These are phyloP conservation scores for Fusarium hainanense DNA, from an alignment of 2,329 filamentous ascomycete species.

Conservation along the genomic window DNA sequence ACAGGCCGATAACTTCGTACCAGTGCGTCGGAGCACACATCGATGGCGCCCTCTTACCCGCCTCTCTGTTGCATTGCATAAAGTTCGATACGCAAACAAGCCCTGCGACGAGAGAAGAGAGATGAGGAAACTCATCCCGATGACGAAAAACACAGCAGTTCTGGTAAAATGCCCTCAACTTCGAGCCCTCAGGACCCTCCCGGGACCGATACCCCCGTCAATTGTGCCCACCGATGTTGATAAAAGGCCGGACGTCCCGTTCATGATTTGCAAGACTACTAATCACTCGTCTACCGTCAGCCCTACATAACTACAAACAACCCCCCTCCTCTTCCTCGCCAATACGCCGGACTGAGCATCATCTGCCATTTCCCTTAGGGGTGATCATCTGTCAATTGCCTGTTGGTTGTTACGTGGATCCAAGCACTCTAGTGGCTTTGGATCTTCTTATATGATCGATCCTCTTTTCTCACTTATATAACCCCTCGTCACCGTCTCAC, in stretches of 20 bases:
- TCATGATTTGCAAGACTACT: constrained; percentile 23
- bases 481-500: neutral
- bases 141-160: constrained; percentile 21
- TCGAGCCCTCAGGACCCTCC: constrained; percentile 12
- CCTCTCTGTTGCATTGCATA: constrained; percentile 29
- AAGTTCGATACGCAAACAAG: constrained; percentile 23
- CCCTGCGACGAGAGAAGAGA: constrained; percentile 33
- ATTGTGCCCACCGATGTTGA: constrained; percentile 21
- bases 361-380: neutral
- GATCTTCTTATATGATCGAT: constrained; percentile 4
- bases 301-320: constrained; percentile 36
- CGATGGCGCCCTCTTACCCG: constrained; percentile 8
- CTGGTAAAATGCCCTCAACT: constrained; percentile 16
- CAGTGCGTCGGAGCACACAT: constrained; percentile 20
- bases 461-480: neutral
- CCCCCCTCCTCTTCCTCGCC: neutral
- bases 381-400: neutral
- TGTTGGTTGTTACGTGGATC: neutral
- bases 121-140: constrained; percentile 33
- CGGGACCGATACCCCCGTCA: constrained; percentile 15
- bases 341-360: constrained; percentile 1
- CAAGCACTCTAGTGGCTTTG: neutral
- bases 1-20: constrained; percentile 13
- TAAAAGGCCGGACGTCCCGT: constrained; percentile 42
- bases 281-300: constrained; percentile 34